Base-by-base conservation (phyloP, 495 filamentous ascomycete genomes). In the Mytilinidion resinicola region DNA sequence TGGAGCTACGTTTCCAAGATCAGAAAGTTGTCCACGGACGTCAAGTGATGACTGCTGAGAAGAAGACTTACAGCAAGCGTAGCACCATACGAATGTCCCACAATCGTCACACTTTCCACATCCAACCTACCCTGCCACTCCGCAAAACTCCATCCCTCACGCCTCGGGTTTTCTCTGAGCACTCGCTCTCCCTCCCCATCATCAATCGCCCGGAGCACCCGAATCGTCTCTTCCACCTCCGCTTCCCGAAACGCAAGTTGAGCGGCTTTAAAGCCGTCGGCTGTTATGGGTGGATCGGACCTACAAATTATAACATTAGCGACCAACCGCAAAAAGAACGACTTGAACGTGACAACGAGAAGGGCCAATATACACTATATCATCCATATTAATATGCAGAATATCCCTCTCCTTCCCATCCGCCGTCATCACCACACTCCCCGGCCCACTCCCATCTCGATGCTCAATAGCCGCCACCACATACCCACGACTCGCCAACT, bases 61-160 rank as follows among this genome's bases (percentile, higher is more conserved):
- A n/a, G n/a, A n/a, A n/a, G n/a, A 30, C 25, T 30, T 43, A 81
- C 60, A 0, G 80, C 78, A 15, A 72, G 69, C 0, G 79, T 82
- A 0, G 79, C 79, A 36, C 80, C 80, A 63, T 76, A 81, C 34
- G 76, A 78, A 55, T 82, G 80, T 3, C 80, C 80, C 0, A 67
- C 73, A 7, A 81, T 66, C 3, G 78, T 67, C 61, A 81, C 68
- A 11, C 72, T 66, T 35, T 73, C 66, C 53, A 56, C 47, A 41
- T 51, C 73, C 60, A 69, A 74, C 60, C 60, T 63, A 56, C 62
- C 67, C 54, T 47, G 67, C 55, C 63, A 79, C 69, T 25, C 67
- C 10, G 54, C 25, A 54, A 10, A 67, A 58, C 17, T 58, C 53
- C 8, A 14, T 17, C 25, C 63, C 65, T 55, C 70, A 67, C 0